Percentiles rank a stretch among this genome's conserved stretches.
These are phyloP conservation scores for Ormosia emarginata DNA, from an alignment of 306 rosid genomes.

Conservation along the genomic window DNA sequence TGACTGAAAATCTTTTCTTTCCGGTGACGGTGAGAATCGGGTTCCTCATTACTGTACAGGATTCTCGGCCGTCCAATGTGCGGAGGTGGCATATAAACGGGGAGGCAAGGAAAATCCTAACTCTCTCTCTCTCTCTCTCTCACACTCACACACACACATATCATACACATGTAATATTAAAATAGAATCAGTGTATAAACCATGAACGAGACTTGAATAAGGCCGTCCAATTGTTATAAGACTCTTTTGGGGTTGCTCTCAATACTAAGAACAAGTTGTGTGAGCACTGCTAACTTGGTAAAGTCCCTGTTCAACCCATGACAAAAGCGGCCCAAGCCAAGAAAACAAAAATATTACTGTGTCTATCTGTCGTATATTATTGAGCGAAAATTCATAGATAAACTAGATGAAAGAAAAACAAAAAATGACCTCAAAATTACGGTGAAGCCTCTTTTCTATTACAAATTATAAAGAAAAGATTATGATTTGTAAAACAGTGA, in stretches of 20 bases:
- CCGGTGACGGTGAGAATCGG: neutral
- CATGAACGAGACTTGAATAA: neutral
- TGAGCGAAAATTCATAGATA: neutral
- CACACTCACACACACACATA: neutral
- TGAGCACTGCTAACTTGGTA: neutral
- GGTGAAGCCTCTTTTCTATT: neutral
- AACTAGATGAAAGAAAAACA: neutral
- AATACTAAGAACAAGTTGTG: neutral
- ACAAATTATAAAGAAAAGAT: neutral
- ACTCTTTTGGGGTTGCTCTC: neutral
- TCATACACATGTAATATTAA: neutral
- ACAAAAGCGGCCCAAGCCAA: neutral
- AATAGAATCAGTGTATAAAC: neutral
- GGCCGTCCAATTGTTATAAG: neutral
- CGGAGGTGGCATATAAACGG: neutral
- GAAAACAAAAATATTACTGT: neutral
- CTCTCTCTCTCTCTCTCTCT: too few relatives aligned
- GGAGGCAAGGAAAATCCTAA: neutral
- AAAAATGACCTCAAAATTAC: neutral
- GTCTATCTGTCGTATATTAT: neutral
- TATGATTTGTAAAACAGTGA: neutral
- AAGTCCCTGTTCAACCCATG: neutral
- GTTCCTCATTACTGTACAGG: neutral
- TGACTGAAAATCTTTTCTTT: neutral
- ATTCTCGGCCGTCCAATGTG: neutral